Percentiles rank a stretch among this genome's conserved stretches.
Conservation (phyloP, 2,329 filamentous ascomycete genomes). For the Trichoderma koningii region DNA sequence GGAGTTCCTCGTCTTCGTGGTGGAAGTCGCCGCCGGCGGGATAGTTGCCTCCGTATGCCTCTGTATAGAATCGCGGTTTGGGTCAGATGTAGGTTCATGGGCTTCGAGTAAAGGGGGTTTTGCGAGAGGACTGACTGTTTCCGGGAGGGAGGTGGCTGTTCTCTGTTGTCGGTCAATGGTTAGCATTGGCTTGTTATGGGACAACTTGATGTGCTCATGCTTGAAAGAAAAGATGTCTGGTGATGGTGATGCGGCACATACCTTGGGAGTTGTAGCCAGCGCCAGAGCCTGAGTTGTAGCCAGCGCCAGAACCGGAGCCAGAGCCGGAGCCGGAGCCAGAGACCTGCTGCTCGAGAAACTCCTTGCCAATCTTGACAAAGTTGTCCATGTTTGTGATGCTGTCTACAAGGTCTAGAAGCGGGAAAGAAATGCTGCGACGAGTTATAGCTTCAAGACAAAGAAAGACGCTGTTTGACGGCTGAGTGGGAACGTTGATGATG, state of each 20-base stretch:
- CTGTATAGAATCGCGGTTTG: constrained; percentile 14
- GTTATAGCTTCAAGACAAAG: too few relatives aligned
- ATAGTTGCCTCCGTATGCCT: constrained; percentile 29
- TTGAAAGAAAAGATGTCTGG: constrained; percentile 20
- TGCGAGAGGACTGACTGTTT: constrained; percentile 30
- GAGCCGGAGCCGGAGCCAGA: background rate
- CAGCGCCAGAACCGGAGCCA: background rate
- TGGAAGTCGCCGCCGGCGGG: constrained; percentile 40
- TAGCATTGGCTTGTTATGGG: background rate
- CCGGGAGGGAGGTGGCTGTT: constrained; percentile 22
- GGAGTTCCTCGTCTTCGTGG: constrained; percentile 52
- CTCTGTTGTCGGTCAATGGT: constrained; percentile 5
- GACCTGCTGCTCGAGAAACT: constrained; percentile 40
- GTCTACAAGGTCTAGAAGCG: background rate
- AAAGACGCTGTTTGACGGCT: background rate
- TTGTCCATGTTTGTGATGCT: constrained; percentile 42
- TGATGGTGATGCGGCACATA: constrained; percentile 3
- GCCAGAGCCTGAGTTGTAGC: too few relatives aligned
- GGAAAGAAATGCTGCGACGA: background rate
- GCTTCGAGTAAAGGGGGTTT: background rate
- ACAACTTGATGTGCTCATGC: background rate
- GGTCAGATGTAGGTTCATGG: background rate
- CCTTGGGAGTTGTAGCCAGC: constrained; percentile 3
- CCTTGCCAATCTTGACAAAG: constrained; percentile 43
- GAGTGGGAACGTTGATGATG: background rate